Base-by-base conservation (phyloP, 768 basidiomycete species). In the Flagelloscypha sp. region DNA sequence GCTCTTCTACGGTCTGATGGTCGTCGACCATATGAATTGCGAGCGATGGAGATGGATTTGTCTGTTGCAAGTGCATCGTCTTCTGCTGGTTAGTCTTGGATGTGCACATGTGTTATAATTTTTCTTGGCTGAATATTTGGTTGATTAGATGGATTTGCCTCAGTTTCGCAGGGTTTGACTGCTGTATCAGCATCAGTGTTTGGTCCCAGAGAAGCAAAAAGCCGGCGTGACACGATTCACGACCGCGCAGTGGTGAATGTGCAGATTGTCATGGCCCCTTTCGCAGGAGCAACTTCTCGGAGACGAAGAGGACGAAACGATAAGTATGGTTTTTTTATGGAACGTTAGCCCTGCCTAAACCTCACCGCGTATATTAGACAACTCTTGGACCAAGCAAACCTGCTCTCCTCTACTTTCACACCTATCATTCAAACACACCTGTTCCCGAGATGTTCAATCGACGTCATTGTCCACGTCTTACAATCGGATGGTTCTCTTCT, bases 371-470 rank as follows among this genome's bases (percentile, higher is more conserved):
- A 70, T 87, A 43, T 65, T 85, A 42, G 95, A 99, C 60, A 68
- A 95, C 44, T 85, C 83, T 8, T 69, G 87, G 2, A 76, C 81
- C 16, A 79, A 98, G 43, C 86, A 88, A 61, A n/a, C n/a, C n/a
- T n/a, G n/a, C n/a, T n/a, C n/a, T n/a, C n/a, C n/a, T 80, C 87
- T 20, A 98, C 95, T 0, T 98, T 99, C 53, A 94, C 98, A 53
- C 90, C 93, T 27, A 89, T 94, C 37, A 75, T 99, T 16, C 85
- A 90, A 54, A 84, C 85, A 6, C 72, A 71, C 41, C 72, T 99
- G 30, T 97, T 95, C 60, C 94, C 94, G 15, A 80, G 95, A 32
- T 86, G 86, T 22, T 81, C 92, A 55, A 95, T 99, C 55, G 88
- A 94, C 59, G 80, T 99, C 41, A 86, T 80, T 57, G 70, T 99